Percentiles rank a stretch among this genome's conserved stretches.
Conservation (phyloP, 2,329 filamentous ascomycete genomes). For the Graphilbum sp. region DNA sequence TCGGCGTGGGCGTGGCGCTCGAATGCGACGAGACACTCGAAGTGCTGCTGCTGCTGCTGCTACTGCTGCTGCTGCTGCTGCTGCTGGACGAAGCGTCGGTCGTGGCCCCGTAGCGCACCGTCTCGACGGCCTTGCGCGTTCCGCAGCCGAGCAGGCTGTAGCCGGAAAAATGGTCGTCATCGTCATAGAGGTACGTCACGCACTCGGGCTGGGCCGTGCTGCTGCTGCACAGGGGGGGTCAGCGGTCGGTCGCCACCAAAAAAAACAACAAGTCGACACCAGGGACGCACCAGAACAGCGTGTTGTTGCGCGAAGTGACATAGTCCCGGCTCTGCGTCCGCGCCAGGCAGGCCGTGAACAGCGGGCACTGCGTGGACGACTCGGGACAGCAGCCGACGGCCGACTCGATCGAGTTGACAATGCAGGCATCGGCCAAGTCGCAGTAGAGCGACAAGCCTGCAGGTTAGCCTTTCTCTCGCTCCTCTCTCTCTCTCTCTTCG, state of each 20-base stretch:
- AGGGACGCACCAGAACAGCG: conserved; percentile 16
- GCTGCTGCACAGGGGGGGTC: conserved; percentile 8
- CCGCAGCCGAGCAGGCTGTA: conserved; percentile 17
- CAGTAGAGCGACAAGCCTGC: conserved; percentile 15
- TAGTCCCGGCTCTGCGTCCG: conserved; percentile 10
- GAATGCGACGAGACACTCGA: too few species aligned
- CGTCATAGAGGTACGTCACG: conserved; percentile 15
- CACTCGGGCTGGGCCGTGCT: conserved; percentile 13
- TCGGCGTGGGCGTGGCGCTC: background rate
- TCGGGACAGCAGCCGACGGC: conserved; percentile 18
- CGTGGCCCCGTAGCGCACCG: conserved; percentile 13
- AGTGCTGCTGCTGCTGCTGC: too few species aligned
- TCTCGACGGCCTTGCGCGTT: conserved; percentile 9
- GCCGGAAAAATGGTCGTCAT: conserved; percentile 7
- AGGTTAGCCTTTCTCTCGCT: too few species aligned
- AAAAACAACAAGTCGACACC: too few species aligned
- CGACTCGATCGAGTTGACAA: conserved; percentile 13
- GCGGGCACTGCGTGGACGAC: conserved; percentile 8
- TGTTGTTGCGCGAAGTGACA: conserved; percentile 13
- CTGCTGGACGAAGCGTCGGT: too few species aligned
- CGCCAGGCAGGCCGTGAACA: conserved; percentile 15
- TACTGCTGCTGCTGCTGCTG: too few species aligned
- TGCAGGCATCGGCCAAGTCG: conserved; percentile 11
- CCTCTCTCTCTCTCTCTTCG: too few species aligned
- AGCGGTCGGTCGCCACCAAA: too few species aligned